Conservation (phyloP, 2,329 filamentous ascomycete genomes). For the Aspergillus oerlinghausenensis region DNA sequence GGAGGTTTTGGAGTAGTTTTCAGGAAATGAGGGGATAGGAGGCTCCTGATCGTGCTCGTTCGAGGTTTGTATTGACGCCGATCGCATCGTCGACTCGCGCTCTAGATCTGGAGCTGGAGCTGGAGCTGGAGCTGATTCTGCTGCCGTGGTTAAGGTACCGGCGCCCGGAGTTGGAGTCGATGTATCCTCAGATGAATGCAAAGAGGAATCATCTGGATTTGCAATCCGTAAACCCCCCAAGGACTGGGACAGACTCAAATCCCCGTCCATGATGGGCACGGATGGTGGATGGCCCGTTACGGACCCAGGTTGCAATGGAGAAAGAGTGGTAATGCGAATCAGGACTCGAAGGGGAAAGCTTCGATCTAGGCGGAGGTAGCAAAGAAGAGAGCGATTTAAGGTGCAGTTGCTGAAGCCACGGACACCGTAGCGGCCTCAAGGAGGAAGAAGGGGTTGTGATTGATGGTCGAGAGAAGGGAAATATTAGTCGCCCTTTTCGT, state of each 20-base stretch:
- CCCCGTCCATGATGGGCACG: conserved; percentile 70
- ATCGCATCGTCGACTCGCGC: conserved; percentile 15
- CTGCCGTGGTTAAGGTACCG: conserved; percentile 18
- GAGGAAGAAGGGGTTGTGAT: background rate
- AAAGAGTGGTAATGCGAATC: background rate
- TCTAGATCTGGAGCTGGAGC: conserved; percentile 14
- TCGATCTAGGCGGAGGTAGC: background rate
- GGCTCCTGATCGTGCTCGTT: conserved; percentile 15
- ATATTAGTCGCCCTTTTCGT: background rate
- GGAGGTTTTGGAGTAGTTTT: conserved; percentile 20
- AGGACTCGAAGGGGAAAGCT: background rate
- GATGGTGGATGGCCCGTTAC: background rate
- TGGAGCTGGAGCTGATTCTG: conserved; percentile 11
- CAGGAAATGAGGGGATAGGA: conserved; percentile 19
- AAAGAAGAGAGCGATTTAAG: conserved; percentile 6
- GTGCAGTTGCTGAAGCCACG: background rate
- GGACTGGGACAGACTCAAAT: conserved; percentile 86
- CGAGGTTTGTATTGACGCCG: conserved; percentile 11
- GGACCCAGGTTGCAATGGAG: background rate
- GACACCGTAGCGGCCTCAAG: conserved; percentile 7
- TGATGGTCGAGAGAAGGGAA: conserved; percentile 1
- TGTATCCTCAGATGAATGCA: conserved; percentile 34
- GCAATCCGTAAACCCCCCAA: conserved; percentile 93
- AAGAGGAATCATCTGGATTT: conserved; percentile 76
- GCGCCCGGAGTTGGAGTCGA: conserved; percentile 18